phyloP scores from a whole-genome alignment of 2,329 filamentous ascomycete species.

The Cladosporium oxysporum region DNA sequence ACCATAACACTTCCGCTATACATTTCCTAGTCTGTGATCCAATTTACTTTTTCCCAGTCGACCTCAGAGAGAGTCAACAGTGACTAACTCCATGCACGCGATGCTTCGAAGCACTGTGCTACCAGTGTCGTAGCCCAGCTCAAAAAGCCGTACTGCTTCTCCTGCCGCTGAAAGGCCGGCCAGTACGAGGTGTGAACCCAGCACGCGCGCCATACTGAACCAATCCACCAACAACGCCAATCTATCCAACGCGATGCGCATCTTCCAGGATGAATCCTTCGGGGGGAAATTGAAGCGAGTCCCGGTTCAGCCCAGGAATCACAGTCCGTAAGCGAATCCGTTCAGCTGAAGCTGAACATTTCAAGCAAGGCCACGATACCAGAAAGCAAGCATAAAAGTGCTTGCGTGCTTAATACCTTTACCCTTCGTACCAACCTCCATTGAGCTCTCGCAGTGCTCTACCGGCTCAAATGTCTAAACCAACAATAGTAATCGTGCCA shows the following conservation, averaged over 20 bases:
- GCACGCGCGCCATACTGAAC: too few relatives aligned
- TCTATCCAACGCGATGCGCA: neutral
- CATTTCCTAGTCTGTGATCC: too few relatives aligned
- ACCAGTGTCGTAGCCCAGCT: neutral
- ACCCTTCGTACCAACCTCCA: neutral
- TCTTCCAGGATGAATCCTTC: neutral
- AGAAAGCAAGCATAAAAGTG: neutral
- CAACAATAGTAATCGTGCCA: slow-evolving; percentile 21
- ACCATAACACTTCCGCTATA: too few relatives aligned
- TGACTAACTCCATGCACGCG: neutral
- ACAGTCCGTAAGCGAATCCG: neutral
- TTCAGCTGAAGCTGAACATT: neutral
- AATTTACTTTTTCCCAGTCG: neutral
- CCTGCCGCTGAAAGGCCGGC: neutral
- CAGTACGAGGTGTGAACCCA: neutral
- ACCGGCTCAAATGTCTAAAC: slow-evolving; percentile 15
- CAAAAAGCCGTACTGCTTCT: neutral
- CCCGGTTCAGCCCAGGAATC: neutral
- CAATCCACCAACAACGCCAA: neutral
- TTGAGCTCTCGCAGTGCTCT: neutral
- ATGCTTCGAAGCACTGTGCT: neutral
- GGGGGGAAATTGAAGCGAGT: neutral
- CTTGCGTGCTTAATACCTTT: neutral
- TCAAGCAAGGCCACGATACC: neutral
- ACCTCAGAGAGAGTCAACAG: neutral